Evolutionary conservation across 768 basidiomycete genomes (phyloP).

Genomic region (Punctularia strigosozonata): DNA sequence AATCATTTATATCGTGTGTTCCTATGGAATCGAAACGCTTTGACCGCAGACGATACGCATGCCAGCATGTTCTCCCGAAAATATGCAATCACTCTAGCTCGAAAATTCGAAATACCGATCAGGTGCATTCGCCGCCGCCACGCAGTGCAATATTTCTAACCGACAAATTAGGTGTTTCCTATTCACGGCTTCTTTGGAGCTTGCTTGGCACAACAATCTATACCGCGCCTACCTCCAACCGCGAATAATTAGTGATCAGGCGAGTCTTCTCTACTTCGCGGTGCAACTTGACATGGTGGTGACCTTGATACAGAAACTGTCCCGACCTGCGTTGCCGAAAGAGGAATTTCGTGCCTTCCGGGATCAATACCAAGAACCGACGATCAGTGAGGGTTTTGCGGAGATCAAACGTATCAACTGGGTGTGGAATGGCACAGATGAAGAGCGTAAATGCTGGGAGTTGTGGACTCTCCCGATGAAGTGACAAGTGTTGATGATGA

Average conservation of each 20-base stretch:
- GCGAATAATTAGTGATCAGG: slow-evolving; percentile 8
- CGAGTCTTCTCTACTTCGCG: neutral
- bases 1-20: no score
- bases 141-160: neutral
- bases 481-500: no score
- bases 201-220: slow-evolving; percentile 90
- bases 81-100: slow-evolving; percentile 59
- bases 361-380: slow-evolving; percentile 56
- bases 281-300: neutral
- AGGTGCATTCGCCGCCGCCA: slow-evolving; percentile 28
- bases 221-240: slow-evolving; percentile 65
- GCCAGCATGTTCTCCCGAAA: slow-evolving; percentile 58
- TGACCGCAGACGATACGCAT: slow-evolving; percentile 81
- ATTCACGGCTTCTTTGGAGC: slow-evolving; percentile 65
- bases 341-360: slow-evolving; percentile 46
- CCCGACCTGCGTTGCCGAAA: slow-evolving; percentile 47
- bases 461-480: no score
- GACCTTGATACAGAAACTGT: slow-evolving; percentile 10
- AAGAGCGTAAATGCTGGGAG: slow-evolving; percentile 60
- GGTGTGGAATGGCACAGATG: slow-evolving; percentile 65
- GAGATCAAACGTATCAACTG: slow-evolving; percentile 74
- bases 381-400: slow-evolving; percentile 55
- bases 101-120: slow-evolving; percentile 35
- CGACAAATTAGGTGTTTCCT: slow-evolving; percentile 45
- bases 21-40: no score